These are phyloP conservation scores for Tilletia caries DNA, from an alignment of 1,284 basidiomycete species.

Conservation along the genomic window DNA sequence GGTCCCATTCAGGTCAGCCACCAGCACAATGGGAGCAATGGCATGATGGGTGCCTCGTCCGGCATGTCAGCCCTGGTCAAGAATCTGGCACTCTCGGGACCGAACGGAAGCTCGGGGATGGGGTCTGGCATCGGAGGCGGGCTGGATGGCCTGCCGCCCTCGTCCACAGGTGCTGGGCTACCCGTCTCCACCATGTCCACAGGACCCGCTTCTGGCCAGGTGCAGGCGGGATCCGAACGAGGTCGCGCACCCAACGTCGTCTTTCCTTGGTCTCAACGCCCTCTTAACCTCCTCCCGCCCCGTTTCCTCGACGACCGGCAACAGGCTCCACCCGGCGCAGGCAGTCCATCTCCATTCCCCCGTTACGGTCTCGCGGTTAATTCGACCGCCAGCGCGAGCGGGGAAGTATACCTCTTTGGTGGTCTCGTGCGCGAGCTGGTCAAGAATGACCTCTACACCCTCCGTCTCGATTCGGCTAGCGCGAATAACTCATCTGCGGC, in stretches of 20 bases:
- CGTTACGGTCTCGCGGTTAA: constrained; percentile 97
- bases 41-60: background rate
- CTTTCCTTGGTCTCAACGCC: constrained; percentile 52
- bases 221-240: background rate
- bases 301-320: constrained; percentile 50
- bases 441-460: constrained; percentile 82
- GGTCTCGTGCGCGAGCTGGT: constrained; percentile 88
- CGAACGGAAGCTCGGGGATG: background rate
- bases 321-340: constrained; percentile 47
- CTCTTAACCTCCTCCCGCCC: constrained; percentile 49
- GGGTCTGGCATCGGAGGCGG: background rate
- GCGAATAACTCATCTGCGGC: constrained; percentile 58
- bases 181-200: background rate
- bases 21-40: background rate
- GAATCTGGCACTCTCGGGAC: background rate
- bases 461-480: constrained; percentile 52
- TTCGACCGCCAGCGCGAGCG: constrained; percentile 67
- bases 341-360: constrained; percentile 71
- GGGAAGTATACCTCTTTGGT: constrained; percentile 94
- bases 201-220: background rate
- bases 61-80: background rate
- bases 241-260: constrained; percentile 28
- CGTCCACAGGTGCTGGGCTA: constrained; percentile 7
- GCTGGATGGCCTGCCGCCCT: constrained; percentile 7
- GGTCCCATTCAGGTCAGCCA: background rate